Base-by-base conservation (phyloP, 768 basidiomycete genomes). In the Boletales sp. region DNA sequence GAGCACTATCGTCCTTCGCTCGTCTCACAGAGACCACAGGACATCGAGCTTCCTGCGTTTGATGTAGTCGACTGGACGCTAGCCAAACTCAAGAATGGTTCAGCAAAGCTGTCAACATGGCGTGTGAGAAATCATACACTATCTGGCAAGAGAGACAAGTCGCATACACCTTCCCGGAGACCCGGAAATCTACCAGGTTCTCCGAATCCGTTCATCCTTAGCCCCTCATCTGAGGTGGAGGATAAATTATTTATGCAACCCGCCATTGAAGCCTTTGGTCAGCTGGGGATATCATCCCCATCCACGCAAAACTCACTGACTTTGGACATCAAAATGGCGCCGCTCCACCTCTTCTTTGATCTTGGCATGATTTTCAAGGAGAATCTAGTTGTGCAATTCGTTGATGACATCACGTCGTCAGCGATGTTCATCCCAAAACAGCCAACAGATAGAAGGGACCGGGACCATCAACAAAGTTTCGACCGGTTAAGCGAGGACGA, bases 321-420 rank as follows among this genome's bases (percentile, higher is more conserved):
- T 51, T n/a, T 66, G 34, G 60, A 71, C 5, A 44, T 82, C 31
- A 70, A 76, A 28, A 59, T 81, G 8, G 71, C 72, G 10, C 86
- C 92, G 10, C 57, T 94, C 10, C 91, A 93, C 59, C 37, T 87
- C n/a, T 90, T 91, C 60, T 45, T 89, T 25, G 90, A 94, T 63
- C 69, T 90, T 41, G 76, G 68, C 32, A 63, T 71, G 48, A 56
- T 74, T 17, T 56, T 80, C 44, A 61, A 71, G 51, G 56, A 69
- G 57, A 59, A 52, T 44, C 72, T 65, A 51, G 68, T 74, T 40
- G 60, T 80, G 32, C 60, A 66, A 0, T 87, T 86, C 54, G 35
- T 86, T 38, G 72, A 80, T 9, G 75, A 78, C 13, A 35, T 77
- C 33, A 55, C 63, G n/a, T 62, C 54, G 1, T 47, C 59, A 18